Evolutionary conservation across 2,329 filamentous ascomycete genomes (phyloP).

Genomic region (Ophioceras dolichostomum): DNA sequence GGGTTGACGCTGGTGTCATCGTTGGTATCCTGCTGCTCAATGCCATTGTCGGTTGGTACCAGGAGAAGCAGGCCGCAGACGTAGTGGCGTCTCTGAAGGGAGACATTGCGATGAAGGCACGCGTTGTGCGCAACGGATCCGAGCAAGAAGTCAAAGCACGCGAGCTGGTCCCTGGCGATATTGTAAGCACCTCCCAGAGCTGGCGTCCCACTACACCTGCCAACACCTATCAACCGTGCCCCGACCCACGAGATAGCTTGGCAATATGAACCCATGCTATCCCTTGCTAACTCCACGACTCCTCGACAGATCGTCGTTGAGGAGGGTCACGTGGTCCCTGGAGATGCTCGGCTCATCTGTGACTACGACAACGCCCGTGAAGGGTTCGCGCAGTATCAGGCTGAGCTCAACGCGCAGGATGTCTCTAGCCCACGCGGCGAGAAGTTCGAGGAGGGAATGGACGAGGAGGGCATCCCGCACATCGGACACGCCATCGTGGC

Average conservation of each 20-base stretch:
- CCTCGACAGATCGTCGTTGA: slow-evolving; percentile 48
- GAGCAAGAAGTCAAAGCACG: slow-evolving; percentile 60
- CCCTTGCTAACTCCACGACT: not conserved
- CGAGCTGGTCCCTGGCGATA: slow-evolving; percentile 66
- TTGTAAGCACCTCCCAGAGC: too few relatives aligned
- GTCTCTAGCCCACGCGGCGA: slow-evolving; percentile 43
- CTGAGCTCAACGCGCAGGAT: slow-evolving; percentile 53
- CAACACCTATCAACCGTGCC: not conserved
- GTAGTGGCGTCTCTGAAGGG: slow-evolving; percentile 64
- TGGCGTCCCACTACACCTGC: not conserved
- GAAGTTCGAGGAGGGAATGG: slow-evolving; percentile 46
- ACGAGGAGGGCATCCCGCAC: slow-evolving; percentile 36
- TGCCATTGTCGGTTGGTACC: slow-evolving; percentile 67
- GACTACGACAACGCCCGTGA: slow-evolving; percentile 53
- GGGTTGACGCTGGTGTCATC: slow-evolving; percentile 70
- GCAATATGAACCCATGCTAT: too few relatives aligned
- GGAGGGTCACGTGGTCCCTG: slow-evolving; percentile 59
- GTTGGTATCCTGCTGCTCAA: slow-evolving; percentile 65
- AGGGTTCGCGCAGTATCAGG: slow-evolving; percentile 27
- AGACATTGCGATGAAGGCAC: slow-evolving; percentile 65
- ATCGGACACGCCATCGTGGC: slow-evolving; percentile 57
- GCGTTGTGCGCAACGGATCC: slow-evolving; percentile 53
- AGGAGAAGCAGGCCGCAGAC: slow-evolving; percentile 70
- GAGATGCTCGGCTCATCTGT: slow-evolving; percentile 60
- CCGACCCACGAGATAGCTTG: too few relatives aligned